These are phyloP conservation scores for Polytrichum commune DNA, from an alignment of 225 moss, liverwort and hornwort species.

Conservation along the genomic window DNA sequence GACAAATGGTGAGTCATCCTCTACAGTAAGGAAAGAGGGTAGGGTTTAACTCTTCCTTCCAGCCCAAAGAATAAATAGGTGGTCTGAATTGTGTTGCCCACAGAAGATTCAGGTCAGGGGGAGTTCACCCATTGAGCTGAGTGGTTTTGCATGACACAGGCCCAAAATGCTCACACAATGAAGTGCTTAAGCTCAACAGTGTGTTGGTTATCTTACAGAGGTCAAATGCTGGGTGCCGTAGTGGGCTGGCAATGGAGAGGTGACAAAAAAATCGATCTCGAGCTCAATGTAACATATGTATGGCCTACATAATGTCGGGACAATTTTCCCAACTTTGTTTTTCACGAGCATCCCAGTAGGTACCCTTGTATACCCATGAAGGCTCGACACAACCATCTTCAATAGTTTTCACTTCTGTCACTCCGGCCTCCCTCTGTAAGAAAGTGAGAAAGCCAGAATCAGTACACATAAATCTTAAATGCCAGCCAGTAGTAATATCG, in stretches of 20 bases:
- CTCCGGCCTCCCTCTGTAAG: slow-evolving; percentile 75
- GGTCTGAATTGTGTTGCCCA: slow-evolving; percentile 9
- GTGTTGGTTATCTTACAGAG: slow-evolving; percentile 10
- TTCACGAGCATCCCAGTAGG: slow-evolving; percentile 91
- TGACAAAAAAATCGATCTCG: not conserved
- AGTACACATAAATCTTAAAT: too few relatives aligned
- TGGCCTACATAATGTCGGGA: slow-evolving; percentile 84
- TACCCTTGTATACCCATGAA: slow-evolving; percentile 80
- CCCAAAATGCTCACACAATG: not conserved
- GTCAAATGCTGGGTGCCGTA: not conserved
- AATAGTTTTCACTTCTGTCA: slow-evolving; percentile 62
- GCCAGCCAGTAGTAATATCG: too few relatives aligned
- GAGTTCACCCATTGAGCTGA: slow-evolving; percentile 14
- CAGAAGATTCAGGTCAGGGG: slow-evolving; percentile 16
- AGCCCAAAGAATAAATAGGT: slow-evolving; percentile 31
- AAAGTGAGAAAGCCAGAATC: not conserved
- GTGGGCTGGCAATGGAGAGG: not conserved
- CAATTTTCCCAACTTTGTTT: slow-evolving; percentile 82
- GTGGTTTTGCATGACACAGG: not conserved
- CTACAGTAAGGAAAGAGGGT: slow-evolving; percentile 28
- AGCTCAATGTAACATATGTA: not conserved
- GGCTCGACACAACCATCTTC: slow-evolving; percentile 63
- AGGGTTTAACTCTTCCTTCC: slow-evolving; percentile 22
- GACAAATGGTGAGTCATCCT: slow-evolving; percentile 27
- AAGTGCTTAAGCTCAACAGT: not conserved